Evolutionary conservation across 805 yeast species (phyloP).

Genomic region (Pichia cephalocereana): DNA sequence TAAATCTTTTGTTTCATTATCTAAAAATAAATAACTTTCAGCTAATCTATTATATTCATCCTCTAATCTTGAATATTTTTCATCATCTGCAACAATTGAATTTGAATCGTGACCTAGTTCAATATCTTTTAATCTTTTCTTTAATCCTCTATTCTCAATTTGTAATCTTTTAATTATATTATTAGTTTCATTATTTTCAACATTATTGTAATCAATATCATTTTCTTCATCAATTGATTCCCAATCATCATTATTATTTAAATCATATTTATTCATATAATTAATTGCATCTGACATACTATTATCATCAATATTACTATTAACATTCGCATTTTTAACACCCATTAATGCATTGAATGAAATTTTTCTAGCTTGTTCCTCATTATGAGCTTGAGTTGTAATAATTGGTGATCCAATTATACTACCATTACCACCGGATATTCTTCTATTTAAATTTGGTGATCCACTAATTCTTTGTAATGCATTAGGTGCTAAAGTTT

Average conservation of each 20-base stretch:
- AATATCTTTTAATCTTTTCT: constrained; percentile 11
- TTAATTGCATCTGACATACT: not conserved
- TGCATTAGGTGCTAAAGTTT: not conserved
- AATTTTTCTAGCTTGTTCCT: constrained; percentile 9
- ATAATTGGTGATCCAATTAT: constrained; percentile 18
- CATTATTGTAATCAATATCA: constrained; percentile 7
- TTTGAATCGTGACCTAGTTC: constrained; percentile 11
- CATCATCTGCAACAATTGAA: constrained; percentile 7
- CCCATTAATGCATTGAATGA: constrained; percentile 18
- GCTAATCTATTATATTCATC: constrained; percentile 6
- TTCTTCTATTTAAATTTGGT: constrained; percentile 5
- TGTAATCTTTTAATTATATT: constrained; percentile 9
- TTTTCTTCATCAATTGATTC: constrained; percentile 12
- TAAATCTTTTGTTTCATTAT: constrained; percentile 9
- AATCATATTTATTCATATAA: not conserved
- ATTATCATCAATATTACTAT: not conserved
- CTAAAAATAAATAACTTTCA: not conserved
- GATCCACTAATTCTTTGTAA: constrained; percentile 1
- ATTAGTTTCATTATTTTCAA: not conserved
- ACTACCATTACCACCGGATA: constrained; percentile 7
- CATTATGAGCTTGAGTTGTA: constrained; percentile 4
- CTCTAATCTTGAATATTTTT: constrained; percentile 9
- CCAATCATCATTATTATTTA: constrained; percentile 7
- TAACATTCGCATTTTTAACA: not conserved
- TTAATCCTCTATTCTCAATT: constrained; percentile 10